These are phyloP conservation scores for Boletellus dicymbophilus DNA, from an alignment of 1,284 basidiomycete genomes.

Conservation along the genomic window DNA sequence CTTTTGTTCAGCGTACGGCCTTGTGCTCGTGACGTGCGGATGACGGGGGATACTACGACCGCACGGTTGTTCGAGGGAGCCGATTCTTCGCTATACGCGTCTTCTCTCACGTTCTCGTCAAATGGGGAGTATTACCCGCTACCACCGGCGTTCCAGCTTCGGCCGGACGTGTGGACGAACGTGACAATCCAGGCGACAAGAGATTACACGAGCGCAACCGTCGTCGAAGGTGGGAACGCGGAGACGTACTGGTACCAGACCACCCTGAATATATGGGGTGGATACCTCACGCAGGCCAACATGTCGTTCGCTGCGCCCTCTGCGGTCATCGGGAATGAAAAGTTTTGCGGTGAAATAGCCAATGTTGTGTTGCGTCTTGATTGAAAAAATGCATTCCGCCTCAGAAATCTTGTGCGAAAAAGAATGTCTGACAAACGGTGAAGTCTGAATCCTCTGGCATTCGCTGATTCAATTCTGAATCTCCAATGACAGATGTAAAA, in stretches of 20 bases:
- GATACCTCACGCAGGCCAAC: conserved; percentile 39
- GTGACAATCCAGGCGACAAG: conserved; percentile 40
- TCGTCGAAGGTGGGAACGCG: conserved; percentile 18
- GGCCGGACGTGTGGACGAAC: conserved; percentile 30
- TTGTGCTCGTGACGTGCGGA: conserved; percentile 8
- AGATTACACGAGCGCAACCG: conserved; percentile 37
- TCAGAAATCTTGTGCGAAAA: too few species aligned
- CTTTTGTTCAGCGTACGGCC: conserved; percentile 38
- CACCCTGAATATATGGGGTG: conserved; percentile 41
- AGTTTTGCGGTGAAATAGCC: conserved; percentile 33
- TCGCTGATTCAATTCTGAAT: too few species aligned
- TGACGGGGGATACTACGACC: conserved; percentile 6
- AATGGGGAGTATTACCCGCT: conserved; percentile 39
- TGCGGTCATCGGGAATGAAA: conserved; percentile 34
- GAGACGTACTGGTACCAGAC: conserved; percentile 38
- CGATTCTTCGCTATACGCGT: conserved; percentile 39
- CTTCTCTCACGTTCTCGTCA: conserved; percentile 41
- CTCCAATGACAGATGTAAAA: too few species aligned
- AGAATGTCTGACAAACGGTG: too few species aligned
- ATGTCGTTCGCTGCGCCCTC: conserved; percentile 50
- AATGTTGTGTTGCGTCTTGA: conserved; percentile 27
- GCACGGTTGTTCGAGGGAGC: conserved; percentile 36
- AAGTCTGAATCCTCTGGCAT: too few species aligned
- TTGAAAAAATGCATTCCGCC: conserved; percentile 11
- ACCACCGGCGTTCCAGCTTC: conserved; percentile 33